Percentiles rank a stretch among this genome's conserved stretches.
phyloP scores from a whole-genome alignment of 2,329 filamentous ascomycete species.

The Dothidotthia symphoricarpi region DNA sequence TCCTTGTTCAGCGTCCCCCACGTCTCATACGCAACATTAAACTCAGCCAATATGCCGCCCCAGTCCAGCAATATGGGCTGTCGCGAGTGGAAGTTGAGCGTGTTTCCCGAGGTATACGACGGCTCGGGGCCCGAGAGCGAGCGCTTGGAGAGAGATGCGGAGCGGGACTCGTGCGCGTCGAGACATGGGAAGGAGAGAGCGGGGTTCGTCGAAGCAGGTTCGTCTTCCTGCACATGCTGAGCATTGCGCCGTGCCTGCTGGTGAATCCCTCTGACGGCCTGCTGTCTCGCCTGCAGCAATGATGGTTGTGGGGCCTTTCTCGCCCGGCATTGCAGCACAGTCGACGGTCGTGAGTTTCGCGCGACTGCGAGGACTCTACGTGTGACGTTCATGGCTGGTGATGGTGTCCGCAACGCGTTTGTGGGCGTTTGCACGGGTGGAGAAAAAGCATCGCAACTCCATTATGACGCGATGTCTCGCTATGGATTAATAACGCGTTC shows the following conservation, averaged over 20 bases:
- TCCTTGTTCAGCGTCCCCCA: slow-evolving; percentile 82
- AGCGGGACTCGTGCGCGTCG: slow-evolving; percentile 45
- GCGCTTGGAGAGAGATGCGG: slow-evolving; percentile 70
- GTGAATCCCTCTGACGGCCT: slow-evolving; percentile 29
- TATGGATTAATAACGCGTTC: neutral
- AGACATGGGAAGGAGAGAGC: slow-evolving; percentile 45
- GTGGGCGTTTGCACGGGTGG: neutral
- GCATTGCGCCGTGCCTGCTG: slow-evolving; percentile 28
- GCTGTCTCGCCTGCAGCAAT: slow-evolving; percentile 15
- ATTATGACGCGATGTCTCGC: slow-evolving; percentile 15
- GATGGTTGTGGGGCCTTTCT: slow-evolving; percentile 8
- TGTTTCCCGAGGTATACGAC: slow-evolving; percentile 87
- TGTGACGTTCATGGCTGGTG: slow-evolving; percentile 31
- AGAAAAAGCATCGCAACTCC: slow-evolving; percentile 1
- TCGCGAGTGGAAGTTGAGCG: slow-evolving; percentile 70
- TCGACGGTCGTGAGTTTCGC: slow-evolving; percentile 18
- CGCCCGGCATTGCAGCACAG: slow-evolving; percentile 6
- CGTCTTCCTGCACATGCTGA: slow-evolving; percentile 24
- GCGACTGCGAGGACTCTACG: slow-evolving; percentile 29
- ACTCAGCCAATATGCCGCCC: slow-evolving; percentile 87
- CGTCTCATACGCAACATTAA: slow-evolving; percentile 87
- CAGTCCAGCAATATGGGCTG: slow-evolving; percentile 84
- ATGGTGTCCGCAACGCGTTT: neutral
- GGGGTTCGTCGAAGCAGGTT: slow-evolving; percentile 40
- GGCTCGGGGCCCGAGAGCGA: slow-evolving; percentile 79